These are phyloP conservation scores for Pseudonitzschia multistriata DNA, from an alignment of 108 stramenopile species.

Conservation along the genomic window DNA sequence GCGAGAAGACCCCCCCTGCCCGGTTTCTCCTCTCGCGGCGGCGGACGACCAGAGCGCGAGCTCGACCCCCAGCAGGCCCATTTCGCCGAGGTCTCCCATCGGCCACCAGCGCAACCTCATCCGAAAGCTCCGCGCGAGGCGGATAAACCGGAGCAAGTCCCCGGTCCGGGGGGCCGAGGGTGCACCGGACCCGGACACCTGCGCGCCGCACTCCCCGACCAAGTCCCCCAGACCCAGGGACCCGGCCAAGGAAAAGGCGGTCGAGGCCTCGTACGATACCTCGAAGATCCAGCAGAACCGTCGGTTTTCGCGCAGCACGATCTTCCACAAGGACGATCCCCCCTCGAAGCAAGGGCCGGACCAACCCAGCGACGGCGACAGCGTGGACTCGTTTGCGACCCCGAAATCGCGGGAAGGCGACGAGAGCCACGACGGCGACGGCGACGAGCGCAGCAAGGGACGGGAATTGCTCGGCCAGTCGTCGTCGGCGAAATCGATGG, in stretches of 20 bases:
- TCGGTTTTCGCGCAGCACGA: not conserved
- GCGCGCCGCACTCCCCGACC: too few relatives aligned
- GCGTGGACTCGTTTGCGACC: conserved; percentile 1
- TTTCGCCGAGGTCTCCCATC: not conserved
- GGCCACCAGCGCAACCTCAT: not conserved
- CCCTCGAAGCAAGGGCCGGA: not conserved
- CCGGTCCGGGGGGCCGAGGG: not conserved
- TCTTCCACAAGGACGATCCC: not conserved
- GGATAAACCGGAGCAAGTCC: not conserved
- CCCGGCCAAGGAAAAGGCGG: not conserved
- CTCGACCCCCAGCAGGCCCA: too few relatives aligned
- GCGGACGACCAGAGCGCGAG: too few relatives aligned
- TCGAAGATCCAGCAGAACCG: not conserved
- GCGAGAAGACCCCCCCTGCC: too few relatives aligned
- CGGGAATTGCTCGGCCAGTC: not conserved
- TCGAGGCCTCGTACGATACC: conserved; percentile 8
- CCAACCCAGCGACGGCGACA: not conserved
- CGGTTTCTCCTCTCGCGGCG: too few relatives aligned
- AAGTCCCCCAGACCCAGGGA: not conserved
- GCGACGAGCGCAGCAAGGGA: not conserved
- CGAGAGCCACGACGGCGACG: not conserved
- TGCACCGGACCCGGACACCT: not conserved
- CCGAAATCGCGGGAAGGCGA: not conserved
- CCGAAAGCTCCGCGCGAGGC: not conserved
- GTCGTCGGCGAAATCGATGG: not conserved